Conservation (phyloP, 768 basidiomycete genomes). For the Lentinula sp. region DNA sequence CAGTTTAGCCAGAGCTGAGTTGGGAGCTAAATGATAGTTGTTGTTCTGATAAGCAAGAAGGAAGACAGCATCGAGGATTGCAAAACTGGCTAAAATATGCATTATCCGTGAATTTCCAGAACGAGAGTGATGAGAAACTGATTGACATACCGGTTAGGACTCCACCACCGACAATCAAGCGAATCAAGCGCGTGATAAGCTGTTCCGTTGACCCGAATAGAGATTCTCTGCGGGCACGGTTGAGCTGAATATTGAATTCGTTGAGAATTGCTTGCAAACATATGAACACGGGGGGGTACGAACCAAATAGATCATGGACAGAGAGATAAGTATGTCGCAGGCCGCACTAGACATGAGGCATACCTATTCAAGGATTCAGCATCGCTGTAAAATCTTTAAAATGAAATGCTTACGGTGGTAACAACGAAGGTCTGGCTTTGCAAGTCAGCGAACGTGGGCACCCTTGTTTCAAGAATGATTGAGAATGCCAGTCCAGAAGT, state of each 20-base stretch:
- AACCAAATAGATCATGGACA: neutral
- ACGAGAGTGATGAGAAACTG: neutral
- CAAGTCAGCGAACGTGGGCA: neutral
- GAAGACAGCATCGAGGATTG: neutral
- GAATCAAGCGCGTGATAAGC: neutral
- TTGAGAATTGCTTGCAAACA: neutral
- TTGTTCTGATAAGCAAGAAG: neutral
- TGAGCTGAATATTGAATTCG: neutral
- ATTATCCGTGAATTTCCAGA: neutral
- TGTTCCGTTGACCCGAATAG: neutral
- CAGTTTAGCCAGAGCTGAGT: neutral
- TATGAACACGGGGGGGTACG: neutral
- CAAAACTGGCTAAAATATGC: neutral
- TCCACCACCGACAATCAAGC: neutral
- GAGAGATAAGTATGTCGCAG: neutral
- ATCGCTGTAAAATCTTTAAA: neutral
- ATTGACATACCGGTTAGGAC: neutral
- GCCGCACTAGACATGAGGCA: neutral
- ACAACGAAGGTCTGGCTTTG: neutral
- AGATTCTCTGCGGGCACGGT: neutral
- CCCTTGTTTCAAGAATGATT: neutral
- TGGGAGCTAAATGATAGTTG: neutral
- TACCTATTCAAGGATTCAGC: neutral
- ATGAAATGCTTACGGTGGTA: neutral
- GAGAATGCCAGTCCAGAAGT: neutral